Evolutionary conservation across 2,329 filamentous ascomycete genomes (phyloP).

Genomic region (Trichoderma semiorbis): DNA sequence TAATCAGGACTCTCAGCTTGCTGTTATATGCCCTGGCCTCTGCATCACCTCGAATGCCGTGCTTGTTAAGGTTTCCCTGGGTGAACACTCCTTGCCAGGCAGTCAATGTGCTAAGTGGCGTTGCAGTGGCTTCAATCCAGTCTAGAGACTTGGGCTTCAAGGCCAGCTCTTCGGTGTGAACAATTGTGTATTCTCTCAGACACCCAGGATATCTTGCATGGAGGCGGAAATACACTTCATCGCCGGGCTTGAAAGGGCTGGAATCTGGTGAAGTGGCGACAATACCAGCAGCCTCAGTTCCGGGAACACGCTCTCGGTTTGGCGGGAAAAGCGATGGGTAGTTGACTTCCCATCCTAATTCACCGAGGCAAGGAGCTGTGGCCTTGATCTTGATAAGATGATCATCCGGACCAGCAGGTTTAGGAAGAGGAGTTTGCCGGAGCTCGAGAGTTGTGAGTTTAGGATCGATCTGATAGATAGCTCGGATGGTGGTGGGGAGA

Average conservation of each 20-base stretch:
- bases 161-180: constrained; percentile 32
- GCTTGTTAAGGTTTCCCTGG: constrained; percentile 31
- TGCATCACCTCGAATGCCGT: constrained; percentile 28
- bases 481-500: constrained; percentile 23
- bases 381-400: constrained; percentile 33
- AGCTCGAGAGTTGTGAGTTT: constrained; percentile 22
- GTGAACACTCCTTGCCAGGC: constrained; percentile 41
- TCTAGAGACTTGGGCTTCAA: constrained; percentile 31
- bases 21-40: constrained; percentile 28
- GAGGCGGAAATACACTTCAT: constrained; percentile 35
- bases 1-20: constrained; percentile 35
- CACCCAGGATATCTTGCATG: constrained; percentile 28
- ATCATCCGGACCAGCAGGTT: constrained; percentile 23
- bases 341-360: constrained; percentile 32
- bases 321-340: constrained; percentile 24
- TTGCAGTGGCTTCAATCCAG: constrained; percentile 36
- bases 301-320: constrained; percentile 30
- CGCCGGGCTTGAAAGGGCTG: constrained; percentile 33
- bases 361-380: constrained; percentile 33
- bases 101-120: constrained; percentile 40
- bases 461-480: constrained; percentile 25
- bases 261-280: constrained; percentile 33
- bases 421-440: constrained; percentile 24
- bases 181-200: constrained; percentile 34
- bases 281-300: constrained; percentile 39